A percentile compares a stretch with the other conserved stretches of the same genome.
These are phyloP conservation scores for Verticillium albo-atrum DNA, from an alignment of 2,329 filamentous ascomycete genomes.

Conservation along the genomic window DNA sequence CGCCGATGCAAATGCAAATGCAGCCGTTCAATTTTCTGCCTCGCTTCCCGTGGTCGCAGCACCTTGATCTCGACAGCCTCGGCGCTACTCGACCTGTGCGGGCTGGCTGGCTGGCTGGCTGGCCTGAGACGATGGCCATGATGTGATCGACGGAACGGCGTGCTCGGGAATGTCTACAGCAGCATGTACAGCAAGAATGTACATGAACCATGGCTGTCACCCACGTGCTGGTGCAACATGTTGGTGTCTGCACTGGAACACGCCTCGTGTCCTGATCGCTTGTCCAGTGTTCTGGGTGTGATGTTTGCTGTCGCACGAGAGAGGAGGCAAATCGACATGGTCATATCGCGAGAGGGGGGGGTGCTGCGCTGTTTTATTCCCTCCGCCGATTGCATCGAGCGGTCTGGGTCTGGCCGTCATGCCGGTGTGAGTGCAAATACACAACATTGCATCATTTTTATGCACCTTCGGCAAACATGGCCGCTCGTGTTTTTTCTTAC, in stretches of 20 bases:
- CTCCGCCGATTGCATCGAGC: not conserved
- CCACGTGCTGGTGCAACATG: not conserved
- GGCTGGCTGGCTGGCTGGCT: not conserved
- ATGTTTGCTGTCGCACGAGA: not conserved
- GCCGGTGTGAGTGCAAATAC: not conserved
- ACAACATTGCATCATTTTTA: not conserved
- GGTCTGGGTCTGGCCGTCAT: not conserved
- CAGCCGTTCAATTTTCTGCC: not conserved
- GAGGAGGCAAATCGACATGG: not conserved
- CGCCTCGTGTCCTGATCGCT: not conserved
- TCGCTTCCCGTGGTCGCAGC: not conserved
- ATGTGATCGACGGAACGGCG: not conserved
- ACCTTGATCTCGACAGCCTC: not conserved
- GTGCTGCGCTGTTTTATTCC: not conserved
- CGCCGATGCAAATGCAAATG: not conserved
- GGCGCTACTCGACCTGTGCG: not conserved
- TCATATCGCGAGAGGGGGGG: not conserved
- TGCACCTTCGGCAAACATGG: not conserved
- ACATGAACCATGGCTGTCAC: too few species aligned
- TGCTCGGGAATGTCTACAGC: too few species aligned
- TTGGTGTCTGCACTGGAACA: not conserved
- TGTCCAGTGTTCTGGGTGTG: not conserved
- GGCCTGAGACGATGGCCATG: not conserved
- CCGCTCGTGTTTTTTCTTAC: too few species aligned
- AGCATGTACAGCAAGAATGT: too few species aligned